These are phyloP conservation scores for Mycena galopus DNA, from an alignment of 768 basidiomycete species.

Conservation along the genomic window DNA sequence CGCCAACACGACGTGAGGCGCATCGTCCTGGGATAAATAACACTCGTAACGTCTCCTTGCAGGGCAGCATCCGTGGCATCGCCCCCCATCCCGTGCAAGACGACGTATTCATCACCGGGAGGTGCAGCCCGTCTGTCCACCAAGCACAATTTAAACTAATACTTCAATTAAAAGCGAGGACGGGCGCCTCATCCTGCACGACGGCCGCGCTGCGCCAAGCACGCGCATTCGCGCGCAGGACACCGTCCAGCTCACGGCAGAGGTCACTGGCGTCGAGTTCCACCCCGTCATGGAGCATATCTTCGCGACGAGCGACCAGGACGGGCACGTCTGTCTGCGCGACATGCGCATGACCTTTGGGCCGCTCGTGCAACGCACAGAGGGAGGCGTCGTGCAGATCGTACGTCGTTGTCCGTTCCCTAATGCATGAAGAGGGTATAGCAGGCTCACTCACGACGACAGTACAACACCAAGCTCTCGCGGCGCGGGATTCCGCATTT, in stretches of 20 bases:
- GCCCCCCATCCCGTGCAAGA: slow-evolving; percentile 78
- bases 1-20: slow-evolving; percentile 45
- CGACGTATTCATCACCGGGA: slow-evolving; percentile 77
- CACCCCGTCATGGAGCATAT: slow-evolving; percentile 79
- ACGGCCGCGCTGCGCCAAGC: slow-evolving; percentile 57
- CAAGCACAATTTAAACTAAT: slow-evolving; percentile 19
- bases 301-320: slow-evolving; percentile 74
- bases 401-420: slow-evolving; percentile 47
- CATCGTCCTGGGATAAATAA: slow-evolving; percentile 36
- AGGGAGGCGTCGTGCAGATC: slow-evolving; percentile 67
- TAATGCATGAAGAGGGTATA: slow-evolving; percentile 11
- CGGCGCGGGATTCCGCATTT: slow-evolving; percentile 55
- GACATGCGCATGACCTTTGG: slow-evolving; percentile 84
- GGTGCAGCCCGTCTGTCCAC: slow-evolving; percentile 53
- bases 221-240: slow-evolving; percentile 58
- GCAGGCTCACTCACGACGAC: background rate
- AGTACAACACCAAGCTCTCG: slow-evolving; percentile 61
- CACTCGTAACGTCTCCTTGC: background rate
- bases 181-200: slow-evolving; percentile 74
- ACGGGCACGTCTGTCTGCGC: slow-evolving; percentile 73
- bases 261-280: slow-evolving; percentile 74
- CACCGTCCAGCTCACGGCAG: slow-evolving; percentile 63
- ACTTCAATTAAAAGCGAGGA: slow-evolving; percentile 68
- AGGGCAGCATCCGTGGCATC: slow-evolving; percentile 78
- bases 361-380: slow-evolving; percentile 55